A percentile compares a stretch with the other conserved stretches of the same genome.
These are phyloP conservation scores for Macrophomina pseudophaseolina DNA, from an alignment of 2,329 filamentous ascomycete species.

Conservation along the genomic window DNA sequence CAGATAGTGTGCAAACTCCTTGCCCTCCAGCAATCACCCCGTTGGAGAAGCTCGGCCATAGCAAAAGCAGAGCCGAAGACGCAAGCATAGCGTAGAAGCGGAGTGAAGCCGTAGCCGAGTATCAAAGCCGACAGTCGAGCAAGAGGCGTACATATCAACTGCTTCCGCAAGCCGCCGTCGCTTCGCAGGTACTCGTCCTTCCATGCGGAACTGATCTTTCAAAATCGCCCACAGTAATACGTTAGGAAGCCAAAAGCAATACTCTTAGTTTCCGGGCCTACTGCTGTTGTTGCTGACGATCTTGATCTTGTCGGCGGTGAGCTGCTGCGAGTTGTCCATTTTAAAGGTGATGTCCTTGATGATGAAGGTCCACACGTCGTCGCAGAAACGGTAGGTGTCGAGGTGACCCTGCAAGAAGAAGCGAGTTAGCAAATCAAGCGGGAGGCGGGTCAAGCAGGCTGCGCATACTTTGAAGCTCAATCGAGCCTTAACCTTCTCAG, in stretches of 20 bases:
- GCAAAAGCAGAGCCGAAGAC: background rate
- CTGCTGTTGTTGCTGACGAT: slow-evolving; percentile 98
- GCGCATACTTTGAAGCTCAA: slow-evolving; percentile 87
- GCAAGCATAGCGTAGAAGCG: background rate
- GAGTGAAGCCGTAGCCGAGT: background rate
- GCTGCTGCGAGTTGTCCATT: slow-evolving; percentile 78
- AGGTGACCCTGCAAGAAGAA: slow-evolving; percentile 75
- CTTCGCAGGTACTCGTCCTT: background rate
- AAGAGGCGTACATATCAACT: background rate
- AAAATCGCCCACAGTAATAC: background rate
- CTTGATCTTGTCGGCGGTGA: slow-evolving; percentile 91
- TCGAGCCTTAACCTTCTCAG: slow-evolving; percentile 89
- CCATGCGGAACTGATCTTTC: background rate
- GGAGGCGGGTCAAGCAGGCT: background rate
- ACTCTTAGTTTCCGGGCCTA: slow-evolving; percentile 57
- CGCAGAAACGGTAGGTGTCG: slow-evolving; percentile 98
- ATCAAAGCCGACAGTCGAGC: background rate
- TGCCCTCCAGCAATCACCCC: background rate
- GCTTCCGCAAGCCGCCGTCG: background rate
- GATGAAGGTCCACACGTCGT: slow-evolving; percentile 99
- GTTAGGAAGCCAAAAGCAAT: no score
- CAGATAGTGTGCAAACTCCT: background rate
- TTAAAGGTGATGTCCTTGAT: slow-evolving; percentile 99
- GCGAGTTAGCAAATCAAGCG: slow-evolving; percentile 21
- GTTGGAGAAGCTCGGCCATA: background rate